Evolutionary conservation across 2,329 filamentous ascomycete genomes (phyloP), one percentile per base, ranked within the genome.

Genomic region (Colletotrichum filicis): DNA sequence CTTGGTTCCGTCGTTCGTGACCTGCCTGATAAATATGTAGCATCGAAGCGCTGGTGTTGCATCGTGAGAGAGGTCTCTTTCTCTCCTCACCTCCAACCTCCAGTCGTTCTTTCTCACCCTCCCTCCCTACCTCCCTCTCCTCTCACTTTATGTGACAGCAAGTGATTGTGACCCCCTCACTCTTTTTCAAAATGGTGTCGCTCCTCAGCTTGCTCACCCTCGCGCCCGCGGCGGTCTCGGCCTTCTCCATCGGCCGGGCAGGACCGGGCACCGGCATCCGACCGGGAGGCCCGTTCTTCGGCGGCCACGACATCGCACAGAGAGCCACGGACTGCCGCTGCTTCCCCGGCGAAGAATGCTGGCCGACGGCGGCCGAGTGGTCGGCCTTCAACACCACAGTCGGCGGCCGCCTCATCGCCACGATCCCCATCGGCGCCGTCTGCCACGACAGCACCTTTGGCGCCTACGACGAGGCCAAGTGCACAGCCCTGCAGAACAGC

Each of bases 401-500:
- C 0, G 80, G 80, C 4, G 90, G 90, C 0, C 81, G 80, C 11
- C 80, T 91, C 28, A 81, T 91, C 37, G 81, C 82, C 1, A 90
- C 87, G 0, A 79, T 86, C 1, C 89, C 89, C 1, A 76, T 90
- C 11, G 89, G 83, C 4, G 77, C 82, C 3, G 82, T 85, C 2
- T 91, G 89, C 75, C 88, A 91, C 74, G 82, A 83, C 30, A 83
- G 82, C 19, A 82, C 78, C 22, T 90, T 88, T 77, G 80, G 90
- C 77, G 82, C 78, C 12, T 90, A 88, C 77, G 80, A 91, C 76
- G 82, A 78, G 8, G 81, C 75, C 1, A 77, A 79, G 26, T 91
- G 89, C 75, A 72, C 79, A 2, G 78, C 74, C 19, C 75, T 91
- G 1, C 81, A 82, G 62, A 75, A 79, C 1, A 76, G 78, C 49